These are phyloP conservation scores for Yamadazyma dushanensis DNA, from an alignment of 1,139 yeast species.

Conservation along the genomic window DNA sequence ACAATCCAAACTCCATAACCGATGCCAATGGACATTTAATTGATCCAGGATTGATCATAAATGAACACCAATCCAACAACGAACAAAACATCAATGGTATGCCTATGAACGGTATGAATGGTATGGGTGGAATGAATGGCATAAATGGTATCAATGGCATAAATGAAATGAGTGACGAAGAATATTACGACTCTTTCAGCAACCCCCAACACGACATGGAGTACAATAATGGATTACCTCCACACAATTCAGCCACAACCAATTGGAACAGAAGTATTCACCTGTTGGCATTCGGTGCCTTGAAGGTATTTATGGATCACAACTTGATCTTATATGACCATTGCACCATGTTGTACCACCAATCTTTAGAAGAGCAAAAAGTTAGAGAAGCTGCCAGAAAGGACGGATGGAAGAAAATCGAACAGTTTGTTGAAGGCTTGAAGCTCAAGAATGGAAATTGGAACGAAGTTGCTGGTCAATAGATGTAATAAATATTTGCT, in stretches of 20 bases:
- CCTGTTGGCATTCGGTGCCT: constrained; percentile 84
- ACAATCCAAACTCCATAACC: constrained; percentile 41
- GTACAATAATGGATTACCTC: constrained; percentile 30
- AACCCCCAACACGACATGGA: constrained; percentile 38
- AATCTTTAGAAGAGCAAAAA: constrained; percentile 65
- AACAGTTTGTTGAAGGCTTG: constrained; percentile 51
- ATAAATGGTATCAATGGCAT: constrained; percentile 24
- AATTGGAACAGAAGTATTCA: constrained; percentile 93
- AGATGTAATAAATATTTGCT: constrained; percentile 2
- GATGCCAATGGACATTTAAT: constrained; percentile 51
- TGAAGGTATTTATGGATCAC: constrained; percentile 91
- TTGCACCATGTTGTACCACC: constrained; percentile 83
- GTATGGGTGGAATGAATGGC: constrained; percentile 9
- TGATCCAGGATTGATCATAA: constrained; percentile 36
- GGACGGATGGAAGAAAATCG: constrained; percentile 76
- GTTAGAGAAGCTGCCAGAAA: constrained; percentile 61
- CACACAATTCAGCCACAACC: constrained; percentile 50
- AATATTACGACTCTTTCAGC: constrained; percentile 45
- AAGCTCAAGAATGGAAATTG: constrained; percentile 6
- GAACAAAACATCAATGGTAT: constrained; percentile 1
- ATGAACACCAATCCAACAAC: constrained; percentile 9
- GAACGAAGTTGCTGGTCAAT: constrained; percentile 20
- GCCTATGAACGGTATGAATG: constrained; percentile 2
- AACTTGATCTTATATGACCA: constrained; percentile 90
- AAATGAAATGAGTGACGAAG: constrained; percentile 45